Conservation (phyloP, 176 grass and related monocot genomes). For the Carex myosuroides region DNA sequence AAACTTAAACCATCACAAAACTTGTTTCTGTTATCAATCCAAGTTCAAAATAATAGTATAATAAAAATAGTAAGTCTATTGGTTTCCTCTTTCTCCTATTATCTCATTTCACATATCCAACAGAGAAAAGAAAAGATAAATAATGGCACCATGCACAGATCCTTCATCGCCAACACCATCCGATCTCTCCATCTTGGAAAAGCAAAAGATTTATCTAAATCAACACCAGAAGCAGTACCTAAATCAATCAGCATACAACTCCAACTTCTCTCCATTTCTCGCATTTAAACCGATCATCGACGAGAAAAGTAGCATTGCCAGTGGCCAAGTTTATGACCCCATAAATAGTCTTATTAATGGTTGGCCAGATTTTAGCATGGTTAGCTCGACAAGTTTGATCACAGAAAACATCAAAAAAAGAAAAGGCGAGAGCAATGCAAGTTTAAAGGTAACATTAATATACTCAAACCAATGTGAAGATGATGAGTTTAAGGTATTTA, state of each 20-base stretch:
- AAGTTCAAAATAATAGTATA: background rate
- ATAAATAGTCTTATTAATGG: constrained; percentile 17
- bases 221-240: constrained; percentile 21
- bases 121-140: background rate
- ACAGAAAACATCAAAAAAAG: constrained; percentile 41
- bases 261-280: background rate
- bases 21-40: background rate
- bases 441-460: constrained; percentile 44
- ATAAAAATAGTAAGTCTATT: background rate
- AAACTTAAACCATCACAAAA: constrained; percentile 8
- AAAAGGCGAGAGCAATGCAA: constrained; percentile 26
- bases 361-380: constrained; percentile 47
- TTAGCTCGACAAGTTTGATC: constrained; percentile 20
- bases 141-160: constrained; percentile 53
- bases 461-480: too few relatives aligned
- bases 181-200: constrained; percentile 32
- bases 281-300: constrained; percentile 5
- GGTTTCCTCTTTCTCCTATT: background rate
- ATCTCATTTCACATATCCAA: background rate
- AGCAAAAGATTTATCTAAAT: constrained; percentile 19
- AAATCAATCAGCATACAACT: constrained; percentile 26
- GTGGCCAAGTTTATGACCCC: background rate
- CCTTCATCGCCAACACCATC: constrained; percentile 14
- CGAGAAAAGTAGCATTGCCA: background rate
- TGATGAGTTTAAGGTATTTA: background rate